Evolutionary conservation across 2,329 filamentous ascomycete species (phyloP), one percentile per base, ranked within the genome.

Genomic region (Hypoxylon sp.): DNA sequence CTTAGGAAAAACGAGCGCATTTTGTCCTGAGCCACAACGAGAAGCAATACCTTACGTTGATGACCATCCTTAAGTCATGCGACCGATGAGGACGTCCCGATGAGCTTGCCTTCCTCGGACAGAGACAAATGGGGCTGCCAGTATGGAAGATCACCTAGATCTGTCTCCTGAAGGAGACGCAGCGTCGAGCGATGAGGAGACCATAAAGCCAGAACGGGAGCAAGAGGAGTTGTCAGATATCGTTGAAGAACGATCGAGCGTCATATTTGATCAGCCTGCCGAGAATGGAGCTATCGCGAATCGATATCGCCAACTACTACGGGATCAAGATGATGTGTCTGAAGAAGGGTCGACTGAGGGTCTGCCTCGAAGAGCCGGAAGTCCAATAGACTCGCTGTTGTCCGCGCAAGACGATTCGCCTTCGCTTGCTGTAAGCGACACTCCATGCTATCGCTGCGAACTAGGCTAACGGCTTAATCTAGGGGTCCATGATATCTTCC

Each of bases 361-460:
- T 50, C 71, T 84, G 25, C 84, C 86, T 37, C 80, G 81, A 65
- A 84, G 87, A 72, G 82, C 84, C 39, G 88, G 86, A 46, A 96
- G 92, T 74, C 91, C 90, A 6, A 84, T 87, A 53, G 88, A 86
- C 69, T 94, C 91, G 12, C 78, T 89, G 27, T 78, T 87, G 61
- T 97, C 93, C 4, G 90, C 88, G 25, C 91, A 92, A 19, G 94
- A 96, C 74, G 92, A 97, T 77, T 90, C 92, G 7, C 92, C 92
- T 23, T 97, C 95, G 16, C 78, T 95, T 56, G 92, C 93, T 82
- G 92, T 94, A 82, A 71, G 84, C 71, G 58, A 12, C 14, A 32
- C 30, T 53, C 21, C 53, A 23, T 43, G 23, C 43, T 32, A 62
- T 61, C 4, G 50, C 45, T 25, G 21, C 5, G 30, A 63, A 64